Evolutionary conservation across 179 eudicot species (phyloP), one percentile per base, ranked within the genome.

Genomic region (Sideroxylon spinosum): DNA sequence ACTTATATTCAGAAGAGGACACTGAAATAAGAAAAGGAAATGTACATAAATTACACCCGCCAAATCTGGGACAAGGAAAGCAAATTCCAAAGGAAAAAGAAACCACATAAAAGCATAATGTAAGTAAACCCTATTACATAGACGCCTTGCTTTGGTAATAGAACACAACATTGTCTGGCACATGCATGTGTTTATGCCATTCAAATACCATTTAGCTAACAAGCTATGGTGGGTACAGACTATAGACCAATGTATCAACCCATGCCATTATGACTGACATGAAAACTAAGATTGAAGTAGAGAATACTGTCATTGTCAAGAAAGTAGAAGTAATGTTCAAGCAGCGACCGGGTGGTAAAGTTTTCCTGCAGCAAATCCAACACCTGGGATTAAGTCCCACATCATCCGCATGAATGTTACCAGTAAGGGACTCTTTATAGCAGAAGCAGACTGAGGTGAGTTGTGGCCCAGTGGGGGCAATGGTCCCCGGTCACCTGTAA

Each of bases 1-100:
- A 79, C 95, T 93, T 81, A 93, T 88, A 79, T 95, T 95, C 70
- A 93, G 63, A 83, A 93, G 92, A 12, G 97, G 97, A 74, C 98
- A 95, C 98, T 95, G 97, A 7, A 26, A 67, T 11, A 26, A 46
- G 61, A 65, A 28, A 77, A 76, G 19, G 29, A 75, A 69, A 57
- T 72, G 46, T 44, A 73, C 9, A 62, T 20, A 10, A 62, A 22
- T 14, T 61, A 13, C 48, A 61, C 26, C 28, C 10, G 6, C 25
- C 59, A 63, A 49, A 44, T 26, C 9, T 76, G 11, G 2, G 25
- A 52, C 17, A 68, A 29, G 55, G 48, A 12, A 66, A 19, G 19
- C 12, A 53, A 76, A 76, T 10, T 66, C 8, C 23, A 25, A 20
- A 1, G 62, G 25, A 14, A 29, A 9, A 55, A 29, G 6, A 16